These are phyloP conservation scores for Fusarium tuaranense DNA, from an alignment of 2,329 filamentous ascomycete species.

Conservation along the genomic window DNA sequence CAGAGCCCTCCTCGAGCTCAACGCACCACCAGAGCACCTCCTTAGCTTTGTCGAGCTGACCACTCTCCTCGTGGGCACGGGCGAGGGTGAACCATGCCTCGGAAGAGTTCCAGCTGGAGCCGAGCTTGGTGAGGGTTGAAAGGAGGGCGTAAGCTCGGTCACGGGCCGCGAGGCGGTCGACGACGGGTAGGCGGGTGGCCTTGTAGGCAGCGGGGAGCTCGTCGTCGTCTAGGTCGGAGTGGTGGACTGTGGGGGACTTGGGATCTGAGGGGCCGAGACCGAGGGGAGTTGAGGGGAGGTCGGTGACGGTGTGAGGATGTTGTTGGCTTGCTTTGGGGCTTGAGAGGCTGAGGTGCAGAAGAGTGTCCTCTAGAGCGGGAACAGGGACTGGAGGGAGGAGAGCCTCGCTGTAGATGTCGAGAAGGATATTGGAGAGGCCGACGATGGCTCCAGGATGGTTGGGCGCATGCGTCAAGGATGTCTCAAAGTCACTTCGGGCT, in stretches of 20 bases:
- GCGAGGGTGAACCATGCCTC: conserved; percentile 95
- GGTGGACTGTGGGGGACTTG: conserved; percentile 24
- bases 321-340: conserved; percentile 3
- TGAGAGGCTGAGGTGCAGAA: background rate
- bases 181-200: conserved; percentile 73
- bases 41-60: conserved; percentile 87
- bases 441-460: conserved; percentile 86
- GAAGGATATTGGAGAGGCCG: conserved; percentile 83
- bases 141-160: conserved; percentile 90
- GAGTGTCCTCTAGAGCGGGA: conserved; percentile 53
- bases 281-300: conserved; percentile 59
- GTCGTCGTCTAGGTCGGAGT: conserved; percentile 46
- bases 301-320: conserved; percentile 16
- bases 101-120: conserved; percentile 87
- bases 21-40: conserved; percentile 98
- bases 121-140: conserved; percentile 84
- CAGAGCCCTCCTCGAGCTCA: conserved; percentile 88
- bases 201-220: conserved; percentile 65
- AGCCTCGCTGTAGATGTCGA: conserved; percentile 84
- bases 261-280: conserved; percentile 55
- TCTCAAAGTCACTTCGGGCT: conserved; percentile 84
- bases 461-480: conserved; percentile 80
- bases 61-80: conserved; percentile 87
- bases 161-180: conserved; percentile 88
- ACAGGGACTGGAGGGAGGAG: conserved; percentile 70